Evolutionary conservation across 495 filamentous ascomycete species (phyloP).

Genomic region (Tuber umbilicatum): DNA sequence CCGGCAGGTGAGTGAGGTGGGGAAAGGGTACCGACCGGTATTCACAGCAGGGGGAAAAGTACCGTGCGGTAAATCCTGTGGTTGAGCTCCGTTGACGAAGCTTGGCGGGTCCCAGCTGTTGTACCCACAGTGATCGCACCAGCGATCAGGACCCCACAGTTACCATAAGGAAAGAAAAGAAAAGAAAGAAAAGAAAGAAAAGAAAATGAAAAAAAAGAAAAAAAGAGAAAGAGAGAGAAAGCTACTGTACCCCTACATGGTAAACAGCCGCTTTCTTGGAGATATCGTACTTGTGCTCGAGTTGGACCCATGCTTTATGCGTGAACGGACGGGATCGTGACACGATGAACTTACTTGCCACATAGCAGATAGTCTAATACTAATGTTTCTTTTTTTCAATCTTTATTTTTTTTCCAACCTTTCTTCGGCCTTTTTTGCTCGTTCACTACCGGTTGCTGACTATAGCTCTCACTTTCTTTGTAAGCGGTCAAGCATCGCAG

Average conservation of each 20-base stretch:
- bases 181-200: background rate
- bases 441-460: too few relatives aligned
- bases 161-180: background rate
- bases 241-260: too few relatives aligned
- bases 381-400: background rate
- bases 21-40: too few relatives aligned
- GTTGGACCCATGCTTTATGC: background rate
- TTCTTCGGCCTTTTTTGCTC: background rate
- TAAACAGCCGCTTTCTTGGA: background rate
- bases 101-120: constrained; percentile 4
- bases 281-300: background rate
- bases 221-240: background rate
- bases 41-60: background rate
- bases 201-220: background rate
- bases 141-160: background rate
- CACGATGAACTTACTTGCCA: background rate
- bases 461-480: background rate
- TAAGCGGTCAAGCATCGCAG: background rate
- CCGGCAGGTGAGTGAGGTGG: too few relatives aligned
- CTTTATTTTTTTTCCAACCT: background rate
- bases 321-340: background rate
- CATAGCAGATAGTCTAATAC: background rate
- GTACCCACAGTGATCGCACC: background rate
- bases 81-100: background rate
- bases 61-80: background rate